These are phyloP conservation scores for Ramaria sp. DNA, from an alignment of 768 basidiomycete genomes.

Conservation along the genomic window DNA sequence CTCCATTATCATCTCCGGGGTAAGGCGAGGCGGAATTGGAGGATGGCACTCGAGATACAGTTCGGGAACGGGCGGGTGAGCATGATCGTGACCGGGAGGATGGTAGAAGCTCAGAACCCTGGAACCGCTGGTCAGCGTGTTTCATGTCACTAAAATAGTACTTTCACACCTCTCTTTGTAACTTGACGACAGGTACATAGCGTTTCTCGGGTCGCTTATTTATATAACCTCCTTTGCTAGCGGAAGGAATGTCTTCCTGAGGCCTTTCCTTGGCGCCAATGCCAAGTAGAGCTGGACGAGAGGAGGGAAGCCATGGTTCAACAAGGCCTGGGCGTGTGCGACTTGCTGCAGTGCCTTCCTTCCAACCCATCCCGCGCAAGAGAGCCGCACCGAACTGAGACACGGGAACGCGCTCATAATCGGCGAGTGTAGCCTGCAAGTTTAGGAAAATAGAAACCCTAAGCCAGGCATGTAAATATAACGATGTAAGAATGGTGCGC, in stretches of 20 bases:
- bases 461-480: background rate
- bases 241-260: slow-evolving; percentile 28
- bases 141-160: background rate
- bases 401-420: slow-evolving; percentile 86
- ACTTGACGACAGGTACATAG: slow-evolving; percentile 77
- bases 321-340: slow-evolving; percentile 49
- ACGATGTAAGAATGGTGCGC: background rate
- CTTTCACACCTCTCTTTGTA: slow-evolving; percentile 36
- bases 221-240: slow-evolving; percentile 18
- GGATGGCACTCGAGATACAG: slow-evolving; percentile 40
- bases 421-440: slow-evolving; percentile 52
- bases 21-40: slow-evolving; percentile 11
- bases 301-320: slow-evolving; percentile 72
- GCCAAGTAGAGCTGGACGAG: slow-evolving; percentile 80
- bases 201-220: slow-evolving; percentile 52
- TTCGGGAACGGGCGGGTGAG: slow-evolving; percentile 35
- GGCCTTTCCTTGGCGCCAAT: slow-evolving; percentile 86
- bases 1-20: slow-evolving; percentile 15
- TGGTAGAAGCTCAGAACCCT: slow-evolving; percentile 25
- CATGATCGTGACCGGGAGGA: slow-evolving; percentile 25
- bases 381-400: slow-evolving; percentile 90
- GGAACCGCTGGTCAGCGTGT: slow-evolving; percentile 5
- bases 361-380: slow-evolving; percentile 96
- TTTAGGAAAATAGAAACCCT: background rate
- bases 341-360: slow-evolving; percentile 64